Conservation (phyloP, 441 rosid genomes). For the Pelargonium australe region DNA sequence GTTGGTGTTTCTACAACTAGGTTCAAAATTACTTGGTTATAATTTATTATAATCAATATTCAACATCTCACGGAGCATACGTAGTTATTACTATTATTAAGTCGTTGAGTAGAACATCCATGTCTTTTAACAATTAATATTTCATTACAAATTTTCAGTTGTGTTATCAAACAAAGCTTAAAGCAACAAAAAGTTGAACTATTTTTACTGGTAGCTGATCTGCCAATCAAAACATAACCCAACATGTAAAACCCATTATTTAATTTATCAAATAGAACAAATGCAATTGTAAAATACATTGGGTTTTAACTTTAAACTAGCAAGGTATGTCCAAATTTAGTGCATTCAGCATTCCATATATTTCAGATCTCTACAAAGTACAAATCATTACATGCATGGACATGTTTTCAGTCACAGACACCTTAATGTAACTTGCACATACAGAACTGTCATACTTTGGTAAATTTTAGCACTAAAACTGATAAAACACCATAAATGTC, state of each 20-base stretch:
- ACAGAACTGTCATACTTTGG: background rate
- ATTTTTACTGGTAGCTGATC: no score
- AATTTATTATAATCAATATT: no score
- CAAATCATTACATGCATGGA: background rate
- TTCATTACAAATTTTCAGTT: no score
- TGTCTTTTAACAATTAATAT: no score
- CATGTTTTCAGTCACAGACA: background rate
- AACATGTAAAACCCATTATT: background rate
- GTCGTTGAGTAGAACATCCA: no score
- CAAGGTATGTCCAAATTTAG: background rate
- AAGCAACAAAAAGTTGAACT: no score
- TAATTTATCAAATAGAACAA: background rate
- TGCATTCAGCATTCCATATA: background rate
- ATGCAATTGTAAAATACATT: background rate
- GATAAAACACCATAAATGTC: slow-evolving; percentile 1
- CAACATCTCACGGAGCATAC: no score
- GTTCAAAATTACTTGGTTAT: no score
- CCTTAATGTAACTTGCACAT: background rate
- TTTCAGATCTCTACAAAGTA: slow-evolving; percentile 1
- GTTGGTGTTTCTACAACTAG: no score
- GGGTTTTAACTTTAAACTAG: background rate
- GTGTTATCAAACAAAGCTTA: no score
- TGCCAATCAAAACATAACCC: background rate
- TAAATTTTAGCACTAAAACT: background rate
- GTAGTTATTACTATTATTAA: no score